Base-by-base conservation (phyloP, 345 rosid species). In the Heritiera littoralis region DNA sequence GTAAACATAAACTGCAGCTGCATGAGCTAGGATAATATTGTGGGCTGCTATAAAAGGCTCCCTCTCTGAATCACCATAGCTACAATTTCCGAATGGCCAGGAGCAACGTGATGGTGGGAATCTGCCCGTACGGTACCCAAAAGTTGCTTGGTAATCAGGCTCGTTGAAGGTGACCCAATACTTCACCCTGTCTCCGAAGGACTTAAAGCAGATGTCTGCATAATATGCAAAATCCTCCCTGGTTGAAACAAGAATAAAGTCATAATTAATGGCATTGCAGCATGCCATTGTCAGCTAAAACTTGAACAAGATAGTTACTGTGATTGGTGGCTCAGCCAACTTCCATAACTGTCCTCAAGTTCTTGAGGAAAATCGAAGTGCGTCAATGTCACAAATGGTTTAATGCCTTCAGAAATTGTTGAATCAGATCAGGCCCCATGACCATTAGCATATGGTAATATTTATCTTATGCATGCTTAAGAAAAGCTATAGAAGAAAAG, bases 361-460 rank as follows among this genome's bases (percentile, higher is more conserved):
- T 89, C 92, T 84, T 92, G 94, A 78, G 98, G 98, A 67, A 87
- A 80, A 79, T 92, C 98, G 2, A 78, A 78, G 85, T 94, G 97
- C 17, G 85, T 85, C 79, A 93, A 80, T 9, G 93, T 88, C 76
- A 92, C 95, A 80, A 93, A 94, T 20, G 98, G 97, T 63, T 71
- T 78, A 58, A 94, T 90, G 78, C 97, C 98, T 94, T 2, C 38
- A 35, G 38, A 35, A 35, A 35, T 1, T 35, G 38, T 35, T 1
- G 64, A 15, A 54, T 15, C 58, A 4, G 5, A 35, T 35, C 38
- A 54, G 38, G 38, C 38, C 3, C 38, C 38, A 3, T 35, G 38
- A 35, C 38, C 3, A 35, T 35, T 2, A 35, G 38, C 1, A 35
- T 35, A 35, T 35, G 38, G 38, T 35, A 35, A 35, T 35, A 3